Base-by-base conservation (phyloP, 345 rosid genomes). In the Lepidium sativum region DNA sequence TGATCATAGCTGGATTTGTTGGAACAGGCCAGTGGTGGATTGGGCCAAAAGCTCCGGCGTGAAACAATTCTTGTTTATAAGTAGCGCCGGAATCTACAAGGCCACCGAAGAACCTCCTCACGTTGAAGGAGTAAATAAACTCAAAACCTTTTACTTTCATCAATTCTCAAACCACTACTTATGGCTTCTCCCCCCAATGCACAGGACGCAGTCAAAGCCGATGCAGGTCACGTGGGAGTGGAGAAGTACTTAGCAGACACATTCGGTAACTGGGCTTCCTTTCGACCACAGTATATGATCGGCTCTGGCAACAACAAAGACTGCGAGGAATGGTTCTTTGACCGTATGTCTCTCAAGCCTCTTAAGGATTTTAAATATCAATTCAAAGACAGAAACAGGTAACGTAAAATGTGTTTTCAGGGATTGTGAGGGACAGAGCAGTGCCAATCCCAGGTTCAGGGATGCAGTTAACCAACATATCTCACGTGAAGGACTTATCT, bases 241-340 rank as follows among this genome's bases (percentile, higher is more conserved):
- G 99, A 94, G 86, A 83, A 86, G 68, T 88, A 90, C 73, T 79
- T 88, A 39, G 81, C 92, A 0, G 91, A 94, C 68, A 68, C 35
- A 37, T 81, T 77, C 31, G 50, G 77, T 8, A 86, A 77, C 44
- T 90, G 99, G 99, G 74, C 89, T 7, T 8, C 56, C 3, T 94
- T 90, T 79, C 84, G 99, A 14, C 99, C 97, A 4, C 99, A 88
- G 56, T 90, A 94, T 78, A 87, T 94, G 91, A 88, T 85, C 39
- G 97, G 99, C 56, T 94, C 99, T 1, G 97, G 99, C 37, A 90
- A 90, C 86, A 94, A 88, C 82, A 94, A 94, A 78, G 99, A 94
- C 59, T 90, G 96, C 27, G 99, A 94, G 69, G 99, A 94, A 78
- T 94, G 99, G 99, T 94, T 94, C 82, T 94, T 94, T 17, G 97